phyloP scores from a whole-genome alignment of 176 grass and related monocot genomes.

The Zoysia pacifica region DNA sequence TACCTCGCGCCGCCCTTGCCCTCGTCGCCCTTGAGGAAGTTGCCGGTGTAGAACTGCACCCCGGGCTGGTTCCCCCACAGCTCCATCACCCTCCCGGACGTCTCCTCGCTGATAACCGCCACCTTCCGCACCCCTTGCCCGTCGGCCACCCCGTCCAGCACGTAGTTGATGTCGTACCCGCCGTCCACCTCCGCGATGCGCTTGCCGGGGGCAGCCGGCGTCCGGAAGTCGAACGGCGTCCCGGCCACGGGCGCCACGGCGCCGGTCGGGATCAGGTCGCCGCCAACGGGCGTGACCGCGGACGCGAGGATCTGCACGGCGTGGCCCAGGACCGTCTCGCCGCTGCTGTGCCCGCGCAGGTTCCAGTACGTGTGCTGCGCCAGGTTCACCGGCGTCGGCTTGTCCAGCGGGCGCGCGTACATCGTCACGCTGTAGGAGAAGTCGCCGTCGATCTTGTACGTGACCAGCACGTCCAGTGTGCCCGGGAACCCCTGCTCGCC shows the following conservation, averaged over 20 bases:
- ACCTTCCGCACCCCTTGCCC: conserved; percentile 63
- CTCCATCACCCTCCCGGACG: conserved; percentile 73
- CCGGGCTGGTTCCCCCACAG: conserved; percentile 77
- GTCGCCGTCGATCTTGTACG: conserved; percentile 83
- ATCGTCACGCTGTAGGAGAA: conserved; percentile 67
- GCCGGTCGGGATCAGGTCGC: conserved; percentile 74
- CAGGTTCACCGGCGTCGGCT: conserved; percentile 73
- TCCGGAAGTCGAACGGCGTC: conserved; percentile 68
- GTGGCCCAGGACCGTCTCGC: conserved; percentile 60
- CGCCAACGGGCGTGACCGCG: conserved; percentile 56
- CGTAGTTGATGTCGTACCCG: conserved; percentile 88
- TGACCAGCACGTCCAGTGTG: conserved; percentile 67
- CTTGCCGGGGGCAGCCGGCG: conserved; percentile 30
- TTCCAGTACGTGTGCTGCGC: conserved; percentile 95
- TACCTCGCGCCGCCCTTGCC: conserved; percentile 67
- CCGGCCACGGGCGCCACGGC: conserved; percentile 48
- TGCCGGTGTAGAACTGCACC: conserved; percentile 79
- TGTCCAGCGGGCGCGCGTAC: conserved; percentile 59
- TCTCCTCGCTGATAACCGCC: conserved; percentile 58
- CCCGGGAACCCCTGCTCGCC: conserved; percentile 93
- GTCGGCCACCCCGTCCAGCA: conserved; percentile 53
- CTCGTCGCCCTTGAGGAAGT: conserved; percentile 57
- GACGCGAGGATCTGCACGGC: conserved; percentile 59
- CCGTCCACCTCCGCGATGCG: conserved; percentile 47
- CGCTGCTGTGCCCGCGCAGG: conserved; percentile 62